phyloP scores from a whole-genome alignment of 441 rosid genomes.

The Pelargonium exstipulatum region DNA sequence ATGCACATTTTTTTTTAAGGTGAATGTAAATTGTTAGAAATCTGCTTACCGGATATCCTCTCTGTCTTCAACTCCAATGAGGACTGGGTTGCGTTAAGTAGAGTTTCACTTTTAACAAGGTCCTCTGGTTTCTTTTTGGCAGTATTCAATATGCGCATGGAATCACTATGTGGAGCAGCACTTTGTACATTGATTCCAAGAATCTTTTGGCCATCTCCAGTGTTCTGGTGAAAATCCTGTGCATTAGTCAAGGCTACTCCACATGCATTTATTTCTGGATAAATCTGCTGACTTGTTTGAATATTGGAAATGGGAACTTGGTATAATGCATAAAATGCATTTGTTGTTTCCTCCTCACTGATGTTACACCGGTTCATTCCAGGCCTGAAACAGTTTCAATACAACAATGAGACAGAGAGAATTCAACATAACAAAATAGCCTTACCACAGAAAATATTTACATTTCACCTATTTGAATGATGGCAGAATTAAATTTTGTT shows the following conservation, averaged over 20 bases:
- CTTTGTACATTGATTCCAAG: conserved; percentile 3
- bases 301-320: conserved; percentile 41
- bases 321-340: conserved; percentile 34
- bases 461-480: not conserved
- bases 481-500: conserved; percentile 11
- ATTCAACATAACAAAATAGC: conserved; percentile 26
- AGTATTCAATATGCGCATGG: conserved; percentile 4
- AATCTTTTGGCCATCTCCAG: conserved; percentile 3
- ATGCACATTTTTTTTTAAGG: not conserved
- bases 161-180: conserved; percentile 1
- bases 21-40: not conserved
- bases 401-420: conserved; percentile 10
- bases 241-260: conserved; percentile 24
- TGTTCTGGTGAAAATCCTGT: conserved; percentile 29
- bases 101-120: not conserved
- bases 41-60: conserved; percentile 2
- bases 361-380: conserved; percentile 62
- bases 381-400: conserved; percentile 40
- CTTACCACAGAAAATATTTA: conserved; percentile 2
- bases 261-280: conserved; percentile 24
- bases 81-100: conserved; percentile 1
- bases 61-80: conserved; percentile 6
- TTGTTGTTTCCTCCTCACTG: conserved; percentile 60
- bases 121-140: conserved; percentile 3
- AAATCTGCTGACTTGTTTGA: conserved; percentile 41